These are phyloP conservation scores for Coniochaeta sp. DNA, from an alignment of 2,329 filamentous ascomycete species.

Conservation along the genomic window DNA sequence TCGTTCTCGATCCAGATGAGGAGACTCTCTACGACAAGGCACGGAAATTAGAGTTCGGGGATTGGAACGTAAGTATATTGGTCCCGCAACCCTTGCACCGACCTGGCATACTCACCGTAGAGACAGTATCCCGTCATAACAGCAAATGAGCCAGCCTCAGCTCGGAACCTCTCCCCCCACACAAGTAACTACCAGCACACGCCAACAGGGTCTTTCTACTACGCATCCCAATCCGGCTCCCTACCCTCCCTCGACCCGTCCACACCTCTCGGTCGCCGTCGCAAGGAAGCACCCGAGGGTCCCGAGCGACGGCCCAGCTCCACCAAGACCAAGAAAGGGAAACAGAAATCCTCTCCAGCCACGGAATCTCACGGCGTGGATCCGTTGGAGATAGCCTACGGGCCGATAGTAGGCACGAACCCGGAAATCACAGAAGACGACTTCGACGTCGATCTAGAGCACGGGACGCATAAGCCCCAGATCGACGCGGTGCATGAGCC, in stretches of 20 bases:
- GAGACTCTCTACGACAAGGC: constrained; percentile 65
- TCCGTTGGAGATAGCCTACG: constrained; percentile 19
- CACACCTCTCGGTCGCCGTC: constrained; percentile 13
- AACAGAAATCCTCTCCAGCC: constrained; percentile 12
- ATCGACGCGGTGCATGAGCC: constrained; percentile 2
- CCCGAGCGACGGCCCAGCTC: constrained; percentile 8
- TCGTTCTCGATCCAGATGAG: constrained; percentile 59
- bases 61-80: constrained; percentile 75
- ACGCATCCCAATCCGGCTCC: constrained; percentile 12
- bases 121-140: constrained; percentile 89
- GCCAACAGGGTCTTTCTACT: constrained; percentile 15
- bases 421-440: constrained; percentile 15
- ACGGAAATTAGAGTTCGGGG: constrained; percentile 67
- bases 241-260: constrained; percentile 12
- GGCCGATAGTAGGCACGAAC: constrained; percentile 15
- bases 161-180: constrained; percentile 21
- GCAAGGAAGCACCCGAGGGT: constrained; percentile 15
- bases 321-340: constrained; percentile 13
- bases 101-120: constrained; percentile 4
- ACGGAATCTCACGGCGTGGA: constrained; percentile 10
- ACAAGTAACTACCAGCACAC: constrained; percentile 25
- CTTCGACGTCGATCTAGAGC: constrained; percentile 15
- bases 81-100: constrained; percentile 18
- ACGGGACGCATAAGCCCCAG: constrained; percentile 13
- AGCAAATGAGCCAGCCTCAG: constrained; percentile 51